A percentile compares a stretch with the other conserved stretches of the same genome.
These are phyloP conservation scores for Strobilomyces confusus DNA, from an alignment of 768 basidiomycete genomes.

Conservation along the genomic window DNA sequence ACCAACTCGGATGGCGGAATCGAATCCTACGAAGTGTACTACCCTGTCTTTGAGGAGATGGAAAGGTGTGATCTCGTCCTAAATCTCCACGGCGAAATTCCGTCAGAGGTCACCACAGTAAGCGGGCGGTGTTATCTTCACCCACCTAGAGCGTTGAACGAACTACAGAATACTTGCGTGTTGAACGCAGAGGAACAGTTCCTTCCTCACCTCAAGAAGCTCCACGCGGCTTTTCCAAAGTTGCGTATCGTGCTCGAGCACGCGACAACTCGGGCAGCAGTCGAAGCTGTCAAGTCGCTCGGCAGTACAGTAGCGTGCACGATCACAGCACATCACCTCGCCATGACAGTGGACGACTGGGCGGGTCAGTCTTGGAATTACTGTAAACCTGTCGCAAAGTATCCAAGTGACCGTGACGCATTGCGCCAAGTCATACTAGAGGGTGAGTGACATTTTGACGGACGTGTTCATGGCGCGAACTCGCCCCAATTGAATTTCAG, in stretches of 20 bases:
- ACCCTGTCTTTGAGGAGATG: constrained; percentile 92
- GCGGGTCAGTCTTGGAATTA: constrained; percentile 93
- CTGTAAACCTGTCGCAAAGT: constrained; percentile 98
- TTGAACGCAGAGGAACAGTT: constrained; percentile 92
- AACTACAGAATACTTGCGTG: constrained; percentile 74
- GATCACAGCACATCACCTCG: constrained; percentile 95
- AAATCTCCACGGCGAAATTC: constrained; percentile 96
- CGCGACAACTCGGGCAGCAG: constrained; percentile 88
- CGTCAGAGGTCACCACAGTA: constrained; percentile 69
- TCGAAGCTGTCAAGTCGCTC: constrained; percentile 77
- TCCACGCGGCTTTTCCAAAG: constrained; percentile 80
- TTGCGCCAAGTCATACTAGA: constrained; percentile 71
- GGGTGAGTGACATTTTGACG: constrained; percentile 41
- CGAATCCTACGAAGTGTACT: constrained; percentile 91
- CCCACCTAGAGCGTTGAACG: not conserved
- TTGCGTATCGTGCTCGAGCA: constrained; percentile 97
- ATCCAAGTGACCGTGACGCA: constrained; percentile 84
- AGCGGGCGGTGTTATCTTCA: constrained; percentile 18
- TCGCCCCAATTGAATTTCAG: constrained; percentile 34
- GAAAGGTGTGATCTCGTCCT: constrained; percentile 90
- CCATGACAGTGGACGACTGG: constrained; percentile 93
- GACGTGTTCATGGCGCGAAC: not conserved
- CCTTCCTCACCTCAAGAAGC: constrained; percentile 77
- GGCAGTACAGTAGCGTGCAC: constrained; percentile 89
- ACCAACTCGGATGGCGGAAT: constrained; percentile 96